Evolutionary conservation across 176 grass and related monocot species (phyloP), one percentile per base, ranked within the genome.

Genomic region (Saccharum officinarum): DNA sequence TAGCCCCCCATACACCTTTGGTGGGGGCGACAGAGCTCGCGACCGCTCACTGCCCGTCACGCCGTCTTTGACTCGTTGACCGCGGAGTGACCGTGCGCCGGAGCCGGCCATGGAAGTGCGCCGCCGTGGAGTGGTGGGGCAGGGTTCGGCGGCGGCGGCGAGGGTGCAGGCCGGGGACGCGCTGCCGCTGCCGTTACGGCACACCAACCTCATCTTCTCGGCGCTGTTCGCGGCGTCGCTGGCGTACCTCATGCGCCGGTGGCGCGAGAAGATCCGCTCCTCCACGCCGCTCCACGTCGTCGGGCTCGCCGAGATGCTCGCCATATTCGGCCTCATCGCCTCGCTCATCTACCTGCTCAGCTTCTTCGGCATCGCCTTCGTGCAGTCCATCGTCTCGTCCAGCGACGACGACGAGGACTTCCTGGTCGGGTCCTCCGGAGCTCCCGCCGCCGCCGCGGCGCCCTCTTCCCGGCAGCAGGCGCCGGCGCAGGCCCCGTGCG

Each of bases 351-450:
- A 98, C 85, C 93, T 98, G n/a, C 87, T 98, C 76, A 94, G 91
- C 84, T 98, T 98, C 93, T 95, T 95, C 85, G 96, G 96, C 87
- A 98, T 98, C 86, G 96, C 86, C 55, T 95, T 95, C 79, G 96
- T 98, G 5, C 96, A 98, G 86, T 95, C 91, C 22, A 70, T 98
- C 69, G 91, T 98, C 41, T 98, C 89, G 3, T 95, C 89, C 77
- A 92, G 54, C 77, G 91, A 98, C 60, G 96, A 98, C 3, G 93
- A 98, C 25, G 96, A 95, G 47, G 93, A 98, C 57, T 98, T 90
- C 81, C 79, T 95, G 3, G 78, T 91, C 49, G 82, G 65, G 1
- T 1, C 76, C 1, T 1, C 76, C 42, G 14, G 33, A 3, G 42
- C 41, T 3, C 6, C 40, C 6, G n/a, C 42, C 8, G 0, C 70